These are phyloP conservation scores for Cladophialophora carrionii DNA, from an alignment of 2,329 filamentous ascomycete species.

Conservation along the genomic window DNA sequence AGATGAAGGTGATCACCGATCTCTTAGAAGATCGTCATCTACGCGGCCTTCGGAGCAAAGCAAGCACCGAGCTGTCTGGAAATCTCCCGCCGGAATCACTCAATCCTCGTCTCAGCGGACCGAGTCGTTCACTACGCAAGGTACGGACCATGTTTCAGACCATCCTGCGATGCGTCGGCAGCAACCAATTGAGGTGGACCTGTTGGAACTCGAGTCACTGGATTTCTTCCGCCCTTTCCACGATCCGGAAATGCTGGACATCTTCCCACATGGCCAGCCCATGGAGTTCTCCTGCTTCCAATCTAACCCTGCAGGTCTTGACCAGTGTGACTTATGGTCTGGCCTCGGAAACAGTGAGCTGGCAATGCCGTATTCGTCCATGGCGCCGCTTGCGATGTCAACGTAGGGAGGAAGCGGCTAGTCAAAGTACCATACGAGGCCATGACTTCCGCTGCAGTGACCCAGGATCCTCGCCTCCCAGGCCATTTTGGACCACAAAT, in stretches of 20 bases:
- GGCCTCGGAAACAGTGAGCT: background rate
- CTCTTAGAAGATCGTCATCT: background rate
- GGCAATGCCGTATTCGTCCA: background rate
- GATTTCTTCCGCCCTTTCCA: slow-evolving; percentile 19
- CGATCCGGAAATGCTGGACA: slow-evolving; percentile 19
- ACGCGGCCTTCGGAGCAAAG: background rate
- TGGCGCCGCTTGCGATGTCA: background rate
- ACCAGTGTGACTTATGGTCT: slow-evolving; percentile 11
- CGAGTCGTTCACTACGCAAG: background rate
- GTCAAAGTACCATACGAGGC: background rate
- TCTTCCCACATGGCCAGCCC: slow-evolving; percentile 16
- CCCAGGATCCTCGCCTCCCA: no score
- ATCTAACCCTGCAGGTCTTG: background rate
- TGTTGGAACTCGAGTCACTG: background rate
- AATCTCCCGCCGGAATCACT: background rate
- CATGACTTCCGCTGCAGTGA: no score
- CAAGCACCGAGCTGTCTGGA: background rate
- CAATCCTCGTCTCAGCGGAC: background rate
- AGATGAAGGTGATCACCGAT: background rate
- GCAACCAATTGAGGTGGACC: background rate
- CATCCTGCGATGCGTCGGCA: background rate
- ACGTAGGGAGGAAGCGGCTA: background rate
- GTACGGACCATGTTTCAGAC: background rate
- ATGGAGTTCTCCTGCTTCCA: slow-evolving; percentile 13
- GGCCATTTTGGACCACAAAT: no score